These are phyloP conservation scores for Colletotrichum scovillei DNA, from an alignment of 2,329 filamentous ascomycete species.

Conservation along the genomic window DNA sequence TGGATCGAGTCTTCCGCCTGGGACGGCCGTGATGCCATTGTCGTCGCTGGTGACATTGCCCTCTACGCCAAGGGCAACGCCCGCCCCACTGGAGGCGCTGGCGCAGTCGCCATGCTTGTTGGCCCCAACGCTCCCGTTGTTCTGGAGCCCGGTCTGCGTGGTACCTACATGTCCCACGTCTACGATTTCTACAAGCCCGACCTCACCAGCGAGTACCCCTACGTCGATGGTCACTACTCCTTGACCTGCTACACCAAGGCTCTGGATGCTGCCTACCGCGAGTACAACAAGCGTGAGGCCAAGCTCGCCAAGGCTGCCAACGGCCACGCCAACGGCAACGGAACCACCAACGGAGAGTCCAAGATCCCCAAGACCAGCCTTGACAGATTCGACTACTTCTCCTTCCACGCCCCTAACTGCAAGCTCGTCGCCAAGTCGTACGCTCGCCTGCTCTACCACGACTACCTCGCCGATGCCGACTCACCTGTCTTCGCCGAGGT, in stretches of 20 bases:
- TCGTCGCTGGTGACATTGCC: constrained; percentile 85
- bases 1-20: constrained; percentile 89
- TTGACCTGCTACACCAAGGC: constrained; percentile 85
- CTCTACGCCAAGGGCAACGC: constrained; percentile 87
- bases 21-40: constrained; percentile 85
- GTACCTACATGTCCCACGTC: constrained; percentile 83
- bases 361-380: constrained; percentile 69
- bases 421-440: constrained; percentile 90
- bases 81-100: constrained; percentile 83
- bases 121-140: constrained; percentile 83
- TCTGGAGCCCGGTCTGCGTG: constrained; percentile 82
- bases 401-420: constrained; percentile 88
- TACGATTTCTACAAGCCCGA: constrained; percentile 95
- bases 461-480: constrained; percentile 79
- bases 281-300: constrained; percentile 80
- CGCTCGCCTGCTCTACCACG: constrained; percentile 85
- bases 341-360: constrained; percentile 35
- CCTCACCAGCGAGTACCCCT: constrained; percentile 86
- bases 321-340: constrained; percentile 61
- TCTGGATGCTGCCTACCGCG: constrained; percentile 83
- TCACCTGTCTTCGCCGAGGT: constrained; percentile 78
- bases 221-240: constrained; percentile 87
- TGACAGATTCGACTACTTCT: constrained; percentile 85
- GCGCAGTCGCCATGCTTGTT: constrained; percentile 82
- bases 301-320: constrained; percentile 66